Evolutionary conservation across 192 early-diverging fungal genomes (phyloP), one percentile per base, ranked within the genome.

Genomic region (Spinellus fusiger): DNA sequence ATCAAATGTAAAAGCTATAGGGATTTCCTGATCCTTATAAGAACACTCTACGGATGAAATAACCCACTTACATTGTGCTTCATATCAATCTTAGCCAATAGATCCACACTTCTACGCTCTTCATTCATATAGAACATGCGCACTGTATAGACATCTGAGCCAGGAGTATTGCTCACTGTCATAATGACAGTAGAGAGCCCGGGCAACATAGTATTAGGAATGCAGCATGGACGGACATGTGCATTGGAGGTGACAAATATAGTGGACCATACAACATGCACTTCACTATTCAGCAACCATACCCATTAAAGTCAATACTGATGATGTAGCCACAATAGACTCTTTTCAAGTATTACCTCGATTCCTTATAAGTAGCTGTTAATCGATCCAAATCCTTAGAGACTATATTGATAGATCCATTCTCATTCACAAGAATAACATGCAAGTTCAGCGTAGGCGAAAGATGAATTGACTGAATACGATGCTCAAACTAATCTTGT

Each of bases 341-440:
- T 44, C 40, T 12, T 28, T 34, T 2, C 51, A 29, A 15, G 56
- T 40, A 31, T 34, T 58, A 58, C 67, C 59, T 57, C 25, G 44
- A 26, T 10, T 60, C 32, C 20, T 77, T 72, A 26, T 65, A 59
- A 8, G 66, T 78, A 35, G 61, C 69, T 22, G 73, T 67, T 3
- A 77, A 55, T 46, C 71, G 62, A 40, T 71, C 70, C 46, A 80
- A 47, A 50, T 80, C 79, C 44, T 71, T 68, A 8, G 73, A 69
- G 18, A 73, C 71, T 13, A 80, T 53, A 13, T 70, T 55, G 4
- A 80, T 59, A 13, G 73, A 73, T 8, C 73, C 73, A 46, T 75
- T 73, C 2, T 56, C 56, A 49, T 77, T 73, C 16, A 70, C 62
- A 25, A 80, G 59, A n/a, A 80, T 37, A 22, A 76, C 61, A 18